Percentiles rank a stretch among this genome's conserved stretches.
These are phyloP conservation scores for Truncatella angustata DNA, from an alignment of 2,329 filamentous ascomycete species.

Conservation along the genomic window DNA sequence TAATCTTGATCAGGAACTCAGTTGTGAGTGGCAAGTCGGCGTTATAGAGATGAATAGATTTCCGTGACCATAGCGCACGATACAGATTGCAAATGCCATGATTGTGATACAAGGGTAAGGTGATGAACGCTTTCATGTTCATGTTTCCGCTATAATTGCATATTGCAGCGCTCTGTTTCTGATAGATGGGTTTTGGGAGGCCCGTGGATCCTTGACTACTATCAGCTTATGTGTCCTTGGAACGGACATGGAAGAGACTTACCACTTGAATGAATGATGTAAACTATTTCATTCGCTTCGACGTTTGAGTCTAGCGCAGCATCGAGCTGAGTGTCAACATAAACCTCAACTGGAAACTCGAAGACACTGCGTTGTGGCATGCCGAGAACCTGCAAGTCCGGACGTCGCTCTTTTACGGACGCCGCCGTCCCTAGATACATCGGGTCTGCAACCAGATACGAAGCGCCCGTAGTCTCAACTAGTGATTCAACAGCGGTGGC, in stretches of 20 bases:
- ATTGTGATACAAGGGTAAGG: constrained; percentile 58
- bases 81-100: constrained; percentile 57
- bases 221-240: constrained; percentile 13
- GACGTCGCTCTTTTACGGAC: constrained; percentile 15
- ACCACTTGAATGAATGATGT: constrained; percentile 26
- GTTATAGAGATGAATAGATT: constrained; percentile 52
- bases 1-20: constrained; percentile 42
- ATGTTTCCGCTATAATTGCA: constrained; percentile 41
- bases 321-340: constrained; percentile 28
- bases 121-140: constrained; percentile 47
- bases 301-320: constrained; percentile 29
- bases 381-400: constrained; percentile 19
- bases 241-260: constrained; percentile 17
- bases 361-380: constrained; percentile 25
- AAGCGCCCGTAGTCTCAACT: constrained; percentile 22
- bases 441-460: constrained; percentile 23
- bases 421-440: constrained; percentile 20
- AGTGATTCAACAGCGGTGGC: constrained; percentile 30
- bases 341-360: constrained; percentile 28
- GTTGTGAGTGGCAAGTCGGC: constrained; percentile 53
- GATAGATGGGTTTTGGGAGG: constrained; percentile 61
- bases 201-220: constrained; percentile 53
- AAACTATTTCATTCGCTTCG: constrained; percentile 21
- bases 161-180: constrained; percentile 50
- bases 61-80: constrained; percentile 48